A percentile compares a stretch with the other conserved stretches of the same genome.
These are phyloP conservation scores for Candida argentea DNA, from an alignment of 805 yeast genomes.

Conservation along the genomic window DNA sequence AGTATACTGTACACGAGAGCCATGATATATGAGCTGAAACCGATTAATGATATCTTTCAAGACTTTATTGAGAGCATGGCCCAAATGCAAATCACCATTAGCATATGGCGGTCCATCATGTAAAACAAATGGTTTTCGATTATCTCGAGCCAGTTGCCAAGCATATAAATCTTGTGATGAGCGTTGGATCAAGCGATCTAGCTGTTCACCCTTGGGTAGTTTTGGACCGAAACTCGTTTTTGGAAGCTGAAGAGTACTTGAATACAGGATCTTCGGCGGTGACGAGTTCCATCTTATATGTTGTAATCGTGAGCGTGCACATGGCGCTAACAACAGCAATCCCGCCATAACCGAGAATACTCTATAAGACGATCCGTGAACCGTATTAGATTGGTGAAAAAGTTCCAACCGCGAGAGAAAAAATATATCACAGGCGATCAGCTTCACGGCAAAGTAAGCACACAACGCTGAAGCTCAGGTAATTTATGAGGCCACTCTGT, in stretches of 20 bases:
- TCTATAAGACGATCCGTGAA: no score
- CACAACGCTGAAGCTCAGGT: no score
- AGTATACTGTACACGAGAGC: slow-evolving; percentile 54
- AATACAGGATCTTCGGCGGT: slow-evolving; percentile 15
- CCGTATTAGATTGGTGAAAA: no score
- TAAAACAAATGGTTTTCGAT: slow-evolving; percentile 38
- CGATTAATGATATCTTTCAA: slow-evolving; percentile 80
- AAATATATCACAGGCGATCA: no score
- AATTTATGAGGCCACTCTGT: no score
- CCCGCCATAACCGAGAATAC: no score
- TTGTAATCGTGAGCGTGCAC: no score
- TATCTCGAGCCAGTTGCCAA: slow-evolving; percentile 37
- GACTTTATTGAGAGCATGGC: slow-evolving; percentile 87
- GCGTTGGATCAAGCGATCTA: slow-evolving; percentile 33
- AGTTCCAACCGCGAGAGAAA: no score
- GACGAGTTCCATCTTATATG: no score
- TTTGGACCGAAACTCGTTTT: slow-evolving; percentile 42
- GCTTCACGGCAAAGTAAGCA: no score
- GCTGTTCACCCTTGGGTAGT: slow-evolving; percentile 40
- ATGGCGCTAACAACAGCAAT: no score
- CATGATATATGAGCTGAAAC: slow-evolving; percentile 46
- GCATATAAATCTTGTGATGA: slow-evolving; percentile 52
- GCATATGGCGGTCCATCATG: slow-evolving; percentile 99
- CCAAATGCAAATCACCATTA: slow-evolving; percentile 84
- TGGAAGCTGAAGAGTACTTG: slow-evolving; percentile 55